Percentiles rank a stretch among this genome's conserved stretches.
Conservation (phyloP, 768 basidiomycete genomes). For the Collybia mongolica region DNA sequence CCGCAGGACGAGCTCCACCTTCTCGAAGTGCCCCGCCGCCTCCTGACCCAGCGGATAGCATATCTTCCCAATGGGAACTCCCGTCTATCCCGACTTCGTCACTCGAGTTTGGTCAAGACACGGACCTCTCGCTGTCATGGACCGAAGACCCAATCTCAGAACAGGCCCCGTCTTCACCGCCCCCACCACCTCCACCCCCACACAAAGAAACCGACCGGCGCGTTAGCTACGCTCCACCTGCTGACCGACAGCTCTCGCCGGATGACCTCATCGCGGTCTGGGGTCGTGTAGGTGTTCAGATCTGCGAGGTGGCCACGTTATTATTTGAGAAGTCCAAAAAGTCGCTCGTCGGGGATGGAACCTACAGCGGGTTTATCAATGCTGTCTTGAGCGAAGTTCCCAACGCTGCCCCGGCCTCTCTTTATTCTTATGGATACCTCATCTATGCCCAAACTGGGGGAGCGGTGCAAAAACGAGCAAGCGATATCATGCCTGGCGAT, state of each 20-base stretch:
- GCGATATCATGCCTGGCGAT: constrained; percentile 88
- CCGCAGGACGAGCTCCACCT: constrained; percentile 40
- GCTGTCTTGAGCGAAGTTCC: constrained; percentile 68
- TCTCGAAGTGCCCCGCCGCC: constrained; percentile 30
- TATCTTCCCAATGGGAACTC: constrained; percentile 62
- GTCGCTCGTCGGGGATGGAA: constrained; percentile 80
- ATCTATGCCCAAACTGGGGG: constrained; percentile 70
- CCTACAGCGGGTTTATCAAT: constrained; percentile 74
- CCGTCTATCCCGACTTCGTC: constrained; percentile 55
- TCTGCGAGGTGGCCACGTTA: constrained; percentile 66
- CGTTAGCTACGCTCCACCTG: constrained; percentile 4
- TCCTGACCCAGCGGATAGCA: constrained; percentile 29
- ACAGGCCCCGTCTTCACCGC: constrained; percentile 26
- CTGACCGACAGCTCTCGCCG: constrained; percentile 26
- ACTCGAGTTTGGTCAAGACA: constrained; percentile 48
- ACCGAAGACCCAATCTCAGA: constrained; percentile 50
- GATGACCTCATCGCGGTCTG: constrained; percentile 73
- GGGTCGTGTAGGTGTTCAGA: constrained; percentile 71
- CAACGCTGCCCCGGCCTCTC: constrained; percentile 43
- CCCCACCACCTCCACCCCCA: constrained; percentile 16
- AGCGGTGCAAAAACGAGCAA: constrained; percentile 67
- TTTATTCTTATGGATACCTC: constrained; percentile 65
- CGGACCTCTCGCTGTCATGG: constrained; percentile 61
- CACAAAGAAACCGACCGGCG: too few species aligned
- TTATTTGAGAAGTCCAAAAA: constrained; percentile 78